Base-by-base conservation (phyloP, 441 rosid genomes). In the Aleurites moluccanus region DNA sequence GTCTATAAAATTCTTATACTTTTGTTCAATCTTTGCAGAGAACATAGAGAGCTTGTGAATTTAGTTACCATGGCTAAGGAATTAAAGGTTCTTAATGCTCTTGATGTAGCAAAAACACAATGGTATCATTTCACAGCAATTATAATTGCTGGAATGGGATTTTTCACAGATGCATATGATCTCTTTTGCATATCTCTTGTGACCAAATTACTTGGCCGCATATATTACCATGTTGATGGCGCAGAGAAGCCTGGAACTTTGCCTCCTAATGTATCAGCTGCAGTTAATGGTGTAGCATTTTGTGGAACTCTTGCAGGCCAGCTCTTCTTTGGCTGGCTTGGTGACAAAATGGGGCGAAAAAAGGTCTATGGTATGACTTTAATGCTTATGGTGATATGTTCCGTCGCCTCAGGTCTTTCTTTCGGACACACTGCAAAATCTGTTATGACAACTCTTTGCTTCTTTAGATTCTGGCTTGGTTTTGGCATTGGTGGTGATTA, bases 261-360 rank as follows among this genome's bases (percentile, higher is more conserved):
- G 79, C 97, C 97, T 55, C 92, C 93, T 10, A 90, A 88, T 72
- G 97, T 90, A 23, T 74, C 97, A 1, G 93, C 94, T 3, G 92
- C 94, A 1, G 97, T 91, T 25, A 91, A 88, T 73, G 94, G 95
- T 2, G 97, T 91, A 3, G 95, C 97, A 0, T 88, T 91, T 74
- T 85, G 88, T 11, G 97, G 97, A 64, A 90, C 94, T 20, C 87
- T 91, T 11, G 38, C 93, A 79, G 71, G 93, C 11, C 98, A 92
- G 80, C 93, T 92, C 67, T 92, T 92, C 82, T 92, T 92, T 38
- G 98, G 98, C 10, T 92, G 98, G 97, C 95, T 91, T 16, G 96
- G 97, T 15, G 94, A 92, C 77, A 92, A 89, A 69, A 44, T 91
- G 74, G 97, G 97, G 50, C 68, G 97, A 67, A 91, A 91, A 83